Evolutionary conservation across 345 rosid species (phyloP).

Genomic region (Linum trigynum): DNA sequence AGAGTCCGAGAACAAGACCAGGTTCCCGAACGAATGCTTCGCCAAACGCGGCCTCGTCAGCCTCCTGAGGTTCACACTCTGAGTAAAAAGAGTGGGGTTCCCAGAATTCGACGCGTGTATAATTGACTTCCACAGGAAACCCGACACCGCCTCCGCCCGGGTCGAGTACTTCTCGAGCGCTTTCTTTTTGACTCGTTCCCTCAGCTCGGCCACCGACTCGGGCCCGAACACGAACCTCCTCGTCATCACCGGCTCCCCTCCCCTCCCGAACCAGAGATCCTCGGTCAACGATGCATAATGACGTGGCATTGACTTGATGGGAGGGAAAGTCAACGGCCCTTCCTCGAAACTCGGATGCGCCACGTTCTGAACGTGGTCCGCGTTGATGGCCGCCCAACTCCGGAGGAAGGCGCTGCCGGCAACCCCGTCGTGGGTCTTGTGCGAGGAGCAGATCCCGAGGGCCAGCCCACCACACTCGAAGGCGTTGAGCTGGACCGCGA

Average conservation of each 20-base stretch:
- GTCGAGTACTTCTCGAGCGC: neutral
- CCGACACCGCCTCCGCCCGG: conserved; percentile 1
- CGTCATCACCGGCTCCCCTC: neutral
- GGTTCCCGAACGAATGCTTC: neutral
- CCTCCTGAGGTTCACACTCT: neutral
- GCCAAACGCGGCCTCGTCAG: neutral
- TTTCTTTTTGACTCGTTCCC: neutral
- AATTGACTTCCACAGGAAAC: neutral
- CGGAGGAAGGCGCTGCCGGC: conserved; percentile 1
- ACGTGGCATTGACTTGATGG: conserved; percentile 10
- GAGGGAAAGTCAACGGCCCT: conserved; percentile 3
- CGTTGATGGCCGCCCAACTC: conserved; percentile 8
- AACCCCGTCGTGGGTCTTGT: conserved; percentile 6
- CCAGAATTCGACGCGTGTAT: neutral
- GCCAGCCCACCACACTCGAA: conserved; percentile 17
- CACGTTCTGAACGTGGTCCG: neutral
- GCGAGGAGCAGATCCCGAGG: conserved; percentile 8
- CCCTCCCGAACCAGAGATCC: conserved; percentile 8
- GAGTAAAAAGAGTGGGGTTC: neutral
- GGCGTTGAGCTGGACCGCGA: conserved; percentile 11
- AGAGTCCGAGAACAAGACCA: neutral
- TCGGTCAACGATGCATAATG: neutral
- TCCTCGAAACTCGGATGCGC: neutral
- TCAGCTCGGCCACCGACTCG: neutral
- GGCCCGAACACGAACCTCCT: conserved; percentile 9